Evolutionary conservation across 2,329 filamentous ascomycete species (phyloP), one percentile per base, ranked within the genome.

Genomic region (Talaromyces albobiverticillius): DNA sequence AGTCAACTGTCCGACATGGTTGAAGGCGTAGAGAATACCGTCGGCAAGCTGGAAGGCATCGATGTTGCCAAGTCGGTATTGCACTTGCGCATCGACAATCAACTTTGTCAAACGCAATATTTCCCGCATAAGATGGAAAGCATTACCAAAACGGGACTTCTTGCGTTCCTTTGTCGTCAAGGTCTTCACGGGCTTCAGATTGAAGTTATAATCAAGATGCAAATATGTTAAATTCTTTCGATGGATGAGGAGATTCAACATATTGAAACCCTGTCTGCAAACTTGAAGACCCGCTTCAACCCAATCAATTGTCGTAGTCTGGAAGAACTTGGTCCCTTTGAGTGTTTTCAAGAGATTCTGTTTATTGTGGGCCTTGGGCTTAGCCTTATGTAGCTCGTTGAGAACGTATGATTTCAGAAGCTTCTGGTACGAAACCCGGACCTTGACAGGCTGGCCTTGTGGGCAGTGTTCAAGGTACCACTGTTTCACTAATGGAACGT

Each of bases 151-250:
- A 59, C 94, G 88, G 26, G 93, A 97, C 82, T 99, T 99, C 80
- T 99, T 99, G 64, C 94, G 88, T 79, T 99, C 94, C 73, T 99
- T 99, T 29, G 94, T 99, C 0, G 94, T 99, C 62, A 99, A 74
- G 0, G 94, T 99, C 80, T 99, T 99, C 71, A 99, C 94, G 3
- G 94, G 94, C 79, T 99, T 99, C 72, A 99, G 69, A 73, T 99
- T 99, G 80, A 99, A 99, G 74, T 99, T 99, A 79, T 97, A 99
- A 69, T 99, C 94, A 53, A 99, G 85, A 79, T 99, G 95, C 53
- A 99, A 82, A 68, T 99, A 99, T 0, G 94, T 99, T 63, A 99
- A 77, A 71, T 99, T 99, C 80, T 99, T 99, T 65, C 94, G 88
- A 69, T 99, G 94, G 62, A 99, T 99, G 62, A 99, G 79, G 51